Evolutionary conservation across 352 stramenopile species (phyloP).

Genomic region (Elongisporangium undulatum): DNA sequence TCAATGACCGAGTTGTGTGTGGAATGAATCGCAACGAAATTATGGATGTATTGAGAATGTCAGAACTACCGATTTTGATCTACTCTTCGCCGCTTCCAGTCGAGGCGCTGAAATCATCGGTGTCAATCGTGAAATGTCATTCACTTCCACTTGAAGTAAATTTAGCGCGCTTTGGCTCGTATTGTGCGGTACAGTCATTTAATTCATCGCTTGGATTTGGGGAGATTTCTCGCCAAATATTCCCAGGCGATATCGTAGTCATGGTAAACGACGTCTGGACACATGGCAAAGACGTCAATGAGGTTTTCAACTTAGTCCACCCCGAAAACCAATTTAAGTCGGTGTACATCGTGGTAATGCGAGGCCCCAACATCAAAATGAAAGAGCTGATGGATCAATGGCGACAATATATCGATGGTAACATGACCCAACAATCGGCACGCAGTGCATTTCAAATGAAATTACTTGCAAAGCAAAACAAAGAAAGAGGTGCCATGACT

Average conservation of each 20-base stretch:
- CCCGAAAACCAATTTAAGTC: conserved; percentile 15
- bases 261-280: conserved; percentile 35
- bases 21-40: conserved; percentile 33
- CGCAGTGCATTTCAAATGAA: background rate
- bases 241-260: conserved; percentile 61
- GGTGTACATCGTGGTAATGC: conserved; percentile 34
- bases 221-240: conserved; percentile 54
- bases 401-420: conserved; percentile 7
- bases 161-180: conserved; percentile 27
- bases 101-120: conserved; percentile 46
- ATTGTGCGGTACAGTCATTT: conserved; percentile 48
- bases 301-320: conserved; percentile 31
- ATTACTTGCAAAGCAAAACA: background rate
- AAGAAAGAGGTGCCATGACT: conserved; percentile 1
- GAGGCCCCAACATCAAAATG: conserved; percentile 35
- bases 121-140: conserved; percentile 62
- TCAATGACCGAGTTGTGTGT: conserved; percentile 50
- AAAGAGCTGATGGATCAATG: conserved; percentile 21
- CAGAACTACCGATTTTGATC: conserved; percentile 28
- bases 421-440: background rate
- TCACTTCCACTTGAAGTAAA: conserved; percentile 31
- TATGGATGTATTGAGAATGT: conserved; percentile 26
- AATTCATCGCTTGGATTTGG: conserved; percentile 32
- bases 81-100: conserved; percentile 42
- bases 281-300: conserved; percentile 22